Evolutionary conservation across 768 basidiomycete species (phyloP).

Genomic region (Calocybe indica): DNA sequence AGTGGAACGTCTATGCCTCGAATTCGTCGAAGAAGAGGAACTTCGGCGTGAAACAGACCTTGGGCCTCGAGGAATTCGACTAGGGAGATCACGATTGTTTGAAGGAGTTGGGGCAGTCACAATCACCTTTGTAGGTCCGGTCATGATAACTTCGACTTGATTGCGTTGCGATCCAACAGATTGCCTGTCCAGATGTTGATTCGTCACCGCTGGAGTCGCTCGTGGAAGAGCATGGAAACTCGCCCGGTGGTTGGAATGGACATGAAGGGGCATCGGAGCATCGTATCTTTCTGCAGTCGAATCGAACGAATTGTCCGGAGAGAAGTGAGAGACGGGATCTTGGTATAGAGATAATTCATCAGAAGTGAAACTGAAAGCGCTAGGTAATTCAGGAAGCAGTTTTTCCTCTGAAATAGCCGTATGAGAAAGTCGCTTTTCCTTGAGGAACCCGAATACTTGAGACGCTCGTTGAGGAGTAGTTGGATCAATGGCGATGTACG

Average conservation of each 20-base stretch:
- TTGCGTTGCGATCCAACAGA: too few relatives aligned
- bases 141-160: slow-evolving; percentile 36
- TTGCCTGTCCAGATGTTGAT: background rate
- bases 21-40: slow-evolving; percentile 13
- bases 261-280: slow-evolving; percentile 12
- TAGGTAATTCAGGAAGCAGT: slow-evolving; percentile 32
- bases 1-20: slow-evolving; percentile 20
- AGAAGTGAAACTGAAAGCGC: slow-evolving; percentile 36
- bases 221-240: background rate
- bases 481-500: slow-evolving; percentile 31
- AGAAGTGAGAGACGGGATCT: slow-evolving; percentile 18
- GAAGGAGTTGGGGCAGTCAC: slow-evolving; percentile 50
- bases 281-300: slow-evolving; percentile 7
- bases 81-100: slow-evolving; percentile 23
- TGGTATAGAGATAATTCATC: slow-evolving; percentile 17
- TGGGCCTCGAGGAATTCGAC: slow-evolving; percentile 38
- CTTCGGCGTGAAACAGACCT: slow-evolving; percentile 27
- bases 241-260: too few relatives aligned
- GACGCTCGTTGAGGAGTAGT: slow-evolving; percentile 64
- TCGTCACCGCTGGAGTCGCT: slow-evolving; percentile 1
- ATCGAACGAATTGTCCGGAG: slow-evolving; percentile 20
- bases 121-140: slow-evolving; percentile 44
- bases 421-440: slow-evolving; percentile 27
- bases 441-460: slow-evolving; percentile 70
- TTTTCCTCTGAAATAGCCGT: slow-evolving; percentile 18